Evolutionary conservation across 352 stramenopile genomes (phyloP).

Genomic region (Pythium diclinum): DNA sequence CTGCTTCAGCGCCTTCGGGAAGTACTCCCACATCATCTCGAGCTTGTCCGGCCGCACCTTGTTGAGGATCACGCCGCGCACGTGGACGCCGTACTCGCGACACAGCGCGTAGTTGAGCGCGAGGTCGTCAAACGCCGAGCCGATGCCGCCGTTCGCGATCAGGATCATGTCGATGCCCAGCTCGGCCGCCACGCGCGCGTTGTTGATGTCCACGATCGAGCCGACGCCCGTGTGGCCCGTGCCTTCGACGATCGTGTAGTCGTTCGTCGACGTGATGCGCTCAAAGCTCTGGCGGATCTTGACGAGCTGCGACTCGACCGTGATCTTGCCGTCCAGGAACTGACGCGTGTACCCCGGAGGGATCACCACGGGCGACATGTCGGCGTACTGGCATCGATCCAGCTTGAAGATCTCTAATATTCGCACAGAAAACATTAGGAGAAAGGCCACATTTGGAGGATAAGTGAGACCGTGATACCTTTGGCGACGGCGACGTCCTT

Average conservation of each 20-base stretch:
- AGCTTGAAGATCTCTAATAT: conserved; percentile 92
- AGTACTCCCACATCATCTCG: conserved; percentile 86
- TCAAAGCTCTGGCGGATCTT: conserved; percentile 75
- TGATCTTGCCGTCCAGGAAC: conserved; percentile 94
- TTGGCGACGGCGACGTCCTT: conserved; percentile 89
- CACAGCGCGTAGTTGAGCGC: conserved; percentile 93
- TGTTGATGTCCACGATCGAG: conserved; percentile 95
- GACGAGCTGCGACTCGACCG: conserved; percentile 61
- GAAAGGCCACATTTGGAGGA: conserved; percentile 16
- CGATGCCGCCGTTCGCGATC: conserved; percentile 95
- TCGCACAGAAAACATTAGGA: conserved; percentile 17
- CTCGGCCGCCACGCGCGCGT: conserved; percentile 91
- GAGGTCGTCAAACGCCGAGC: conserved; percentile 92
- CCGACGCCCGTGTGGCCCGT: conserved; percentile 95
- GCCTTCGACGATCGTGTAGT: conserved; percentile 82
- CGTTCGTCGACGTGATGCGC: conserved; percentile 54
- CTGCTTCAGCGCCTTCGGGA: conserved; percentile 77
- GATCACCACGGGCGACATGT: conserved; percentile 97
- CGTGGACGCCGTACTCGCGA: conserved; percentile 88
- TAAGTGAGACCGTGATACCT: conserved; percentile 37
- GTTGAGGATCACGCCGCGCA: conserved; percentile 96
- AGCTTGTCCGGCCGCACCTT: conserved; percentile 88
- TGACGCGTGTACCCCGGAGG: conserved; percentile 94
- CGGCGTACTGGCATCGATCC: conserved; percentile 87
- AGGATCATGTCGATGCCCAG: conserved; percentile 93